Evolutionary conservation across 352 stramenopile species (phyloP).

Genomic region (Globisporangium abappressorium): DNA sequence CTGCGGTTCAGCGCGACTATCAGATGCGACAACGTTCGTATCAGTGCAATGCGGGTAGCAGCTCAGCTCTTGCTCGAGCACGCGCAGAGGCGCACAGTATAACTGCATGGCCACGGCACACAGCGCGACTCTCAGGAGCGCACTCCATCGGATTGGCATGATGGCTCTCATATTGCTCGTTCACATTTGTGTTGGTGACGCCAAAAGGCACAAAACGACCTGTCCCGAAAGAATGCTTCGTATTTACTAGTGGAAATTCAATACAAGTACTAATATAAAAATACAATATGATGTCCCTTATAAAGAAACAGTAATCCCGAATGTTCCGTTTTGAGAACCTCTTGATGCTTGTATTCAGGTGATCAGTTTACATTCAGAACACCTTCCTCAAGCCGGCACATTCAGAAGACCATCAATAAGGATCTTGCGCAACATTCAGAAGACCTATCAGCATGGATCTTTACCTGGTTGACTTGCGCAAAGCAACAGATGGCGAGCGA

Average conservation of each 20-base stretch:
- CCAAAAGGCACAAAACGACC: too few relatives aligned
- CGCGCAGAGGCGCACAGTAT: slow-evolving; percentile 16
- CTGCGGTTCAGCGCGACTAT: neutral
- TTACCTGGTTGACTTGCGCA: slow-evolving; percentile 1
- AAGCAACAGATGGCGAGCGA: neutral
- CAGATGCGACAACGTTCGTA: neutral
- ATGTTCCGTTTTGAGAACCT: neutral
- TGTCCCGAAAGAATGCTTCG: too few relatives aligned
- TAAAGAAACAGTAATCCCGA: neutral
- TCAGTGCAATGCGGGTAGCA: neutral
- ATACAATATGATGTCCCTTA: neutral
- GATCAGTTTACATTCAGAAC: neutral
- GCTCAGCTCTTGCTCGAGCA: slow-evolving; percentile 2
- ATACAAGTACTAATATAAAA: too few relatives aligned
- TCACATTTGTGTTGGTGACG: too few relatives aligned
- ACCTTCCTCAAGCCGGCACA: neutral
- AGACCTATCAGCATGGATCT: neutral
- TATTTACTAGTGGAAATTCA: too few relatives aligned
- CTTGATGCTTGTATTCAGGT: too few relatives aligned
- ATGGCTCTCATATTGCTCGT: too few relatives aligned
- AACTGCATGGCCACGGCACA: slow-evolving; percentile 4
- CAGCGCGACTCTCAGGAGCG: slow-evolving; percentile 2
- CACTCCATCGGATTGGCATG: slow-evolving; percentile 4
- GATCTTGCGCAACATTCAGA: neutral
- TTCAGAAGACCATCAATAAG: too few relatives aligned